phyloP scores from a whole-genome alignment of 2,329 filamentous ascomycete genomes.

The Ascochyta rabiei region DNA sequence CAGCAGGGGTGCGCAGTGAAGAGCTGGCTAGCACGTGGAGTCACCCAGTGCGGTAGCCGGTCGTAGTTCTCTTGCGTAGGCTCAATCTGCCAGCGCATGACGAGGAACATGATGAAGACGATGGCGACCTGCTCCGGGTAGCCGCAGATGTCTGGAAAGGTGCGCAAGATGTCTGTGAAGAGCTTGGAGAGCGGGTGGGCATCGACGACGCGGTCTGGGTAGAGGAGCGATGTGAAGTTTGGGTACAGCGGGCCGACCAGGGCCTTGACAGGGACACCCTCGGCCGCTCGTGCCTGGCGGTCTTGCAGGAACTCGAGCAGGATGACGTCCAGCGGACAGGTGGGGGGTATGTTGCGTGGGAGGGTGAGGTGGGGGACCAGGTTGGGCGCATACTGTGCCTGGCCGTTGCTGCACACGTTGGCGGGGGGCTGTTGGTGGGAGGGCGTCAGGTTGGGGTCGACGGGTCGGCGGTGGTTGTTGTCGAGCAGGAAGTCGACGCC shows the following conservation, averaged over 20 bases:
- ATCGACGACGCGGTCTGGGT: slow-evolving; percentile 66
- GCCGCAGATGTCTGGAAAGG: slow-evolving; percentile 79
- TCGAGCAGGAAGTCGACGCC: slow-evolving; percentile 75
- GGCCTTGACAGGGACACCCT: slow-evolving; percentile 68
- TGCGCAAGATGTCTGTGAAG: slow-evolving; percentile 81
- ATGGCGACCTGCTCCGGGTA: slow-evolving; percentile 83
- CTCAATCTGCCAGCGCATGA: slow-evolving; percentile 82
- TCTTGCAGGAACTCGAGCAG: slow-evolving; percentile 79
- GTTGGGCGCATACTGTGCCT: slow-evolving; percentile 38
- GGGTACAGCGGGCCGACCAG: slow-evolving; percentile 80
- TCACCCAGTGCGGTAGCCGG: slow-evolving; percentile 74
- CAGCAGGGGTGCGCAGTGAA: slow-evolving; percentile 74
- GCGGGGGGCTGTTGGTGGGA: slow-evolving; percentile 43
- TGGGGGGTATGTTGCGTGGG: slow-evolving; percentile 65
- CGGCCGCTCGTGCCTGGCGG: slow-evolving; percentile 67
- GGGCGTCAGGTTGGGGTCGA: slow-evolving; percentile 52
- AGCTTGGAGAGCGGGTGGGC: slow-evolving; percentile 82
- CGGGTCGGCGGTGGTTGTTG: slow-evolving; percentile 53
- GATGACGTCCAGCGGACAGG: slow-evolving; percentile 79
- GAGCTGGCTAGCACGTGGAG: slow-evolving; percentile 70
- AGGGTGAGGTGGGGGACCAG: slow-evolving; percentile 45
- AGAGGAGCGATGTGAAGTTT: slow-evolving; percentile 77
- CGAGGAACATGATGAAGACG: slow-evolving; percentile 83
- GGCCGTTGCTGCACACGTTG: slow-evolving; percentile 30
- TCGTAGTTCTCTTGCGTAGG: slow-evolving; percentile 81